Percentiles rank a stretch among this genome's conserved stretches.
Evolutionary conservation across 164 flowering plant species (phyloP).

Genomic region (Pachysandra terminalis): DNA sequence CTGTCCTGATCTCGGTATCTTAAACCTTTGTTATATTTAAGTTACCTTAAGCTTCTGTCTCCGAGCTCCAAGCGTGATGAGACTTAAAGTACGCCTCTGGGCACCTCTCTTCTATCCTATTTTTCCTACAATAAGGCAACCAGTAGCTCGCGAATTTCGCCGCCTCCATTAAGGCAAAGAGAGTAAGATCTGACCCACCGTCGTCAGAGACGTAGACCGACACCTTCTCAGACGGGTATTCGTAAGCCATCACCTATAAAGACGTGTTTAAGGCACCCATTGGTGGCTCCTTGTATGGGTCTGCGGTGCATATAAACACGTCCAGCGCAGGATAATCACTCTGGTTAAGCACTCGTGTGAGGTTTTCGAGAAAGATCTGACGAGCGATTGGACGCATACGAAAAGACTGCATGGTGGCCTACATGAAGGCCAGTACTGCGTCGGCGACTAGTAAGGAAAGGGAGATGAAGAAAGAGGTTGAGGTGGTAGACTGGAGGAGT

Average conservation of each 20-base stretch:
- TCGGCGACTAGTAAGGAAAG: slow-evolving; percentile 33
- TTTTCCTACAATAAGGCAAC: slow-evolving; percentile 57
- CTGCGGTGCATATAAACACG: slow-evolving; percentile 65
- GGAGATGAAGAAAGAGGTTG: slow-evolving; percentile 12
- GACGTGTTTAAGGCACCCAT: slow-evolving; percentile 47
- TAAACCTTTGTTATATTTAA: neutral
- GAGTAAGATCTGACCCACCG: slow-evolving; percentile 54
- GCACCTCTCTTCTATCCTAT: slow-evolving; percentile 30
- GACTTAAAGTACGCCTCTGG: slow-evolving; percentile 42
- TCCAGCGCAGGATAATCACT: slow-evolving; percentile 41
- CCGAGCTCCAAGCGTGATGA: slow-evolving; percentile 4
- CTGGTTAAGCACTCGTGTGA: slow-evolving; percentile 9
- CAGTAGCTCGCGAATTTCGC: slow-evolving; percentile 49
- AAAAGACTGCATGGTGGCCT: slow-evolving; percentile 34
- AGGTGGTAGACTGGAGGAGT: slow-evolving; percentile 25
- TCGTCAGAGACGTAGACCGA: slow-evolving; percentile 64
- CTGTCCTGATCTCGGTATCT: no score
- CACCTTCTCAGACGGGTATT: slow-evolving; percentile 52
- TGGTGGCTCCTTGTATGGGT: slow-evolving; percentile 67
- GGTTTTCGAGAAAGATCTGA: slow-evolving; percentile 24
- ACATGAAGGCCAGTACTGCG: slow-evolving; percentile 42
- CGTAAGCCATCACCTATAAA: slow-evolving; percentile 59
- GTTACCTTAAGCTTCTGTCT: slow-evolving; percentile 44
- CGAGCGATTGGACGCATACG: slow-evolving; percentile 34
- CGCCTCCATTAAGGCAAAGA: slow-evolving; percentile 62